Percentiles rank a stretch among this genome's conserved stretches.
phyloP scores from a whole-genome alignment of 768 basidiomycete genomes.

The Termitomyces sp. region DNA sequence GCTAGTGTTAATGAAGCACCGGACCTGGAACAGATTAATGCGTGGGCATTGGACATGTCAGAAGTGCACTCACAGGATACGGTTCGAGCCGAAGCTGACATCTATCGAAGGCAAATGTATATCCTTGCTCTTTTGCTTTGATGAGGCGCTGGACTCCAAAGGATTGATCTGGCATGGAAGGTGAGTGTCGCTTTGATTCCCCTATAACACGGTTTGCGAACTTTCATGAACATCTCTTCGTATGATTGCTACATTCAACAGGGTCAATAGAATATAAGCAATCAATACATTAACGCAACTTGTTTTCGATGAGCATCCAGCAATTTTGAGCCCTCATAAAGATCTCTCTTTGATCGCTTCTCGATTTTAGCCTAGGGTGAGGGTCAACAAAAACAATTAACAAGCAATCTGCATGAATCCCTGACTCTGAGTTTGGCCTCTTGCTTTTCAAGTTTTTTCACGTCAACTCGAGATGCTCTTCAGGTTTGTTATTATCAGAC shows the following conservation, averaged over 20 bases:
- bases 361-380: constrained; percentile 84
- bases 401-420: not conserved
- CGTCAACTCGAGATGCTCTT: constrained; percentile 88
- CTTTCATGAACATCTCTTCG: constrained; percentile 99
- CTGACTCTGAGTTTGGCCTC: constrained; percentile 90
- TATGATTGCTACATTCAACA: constrained; percentile 73
- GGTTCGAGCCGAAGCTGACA: constrained; percentile 92
- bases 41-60: not conserved
- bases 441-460: constrained; percentile 94
- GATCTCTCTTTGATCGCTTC: constrained; percentile 84
- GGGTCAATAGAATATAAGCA: constrained; percentile 3
- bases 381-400: constrained; percentile 2
- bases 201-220: constrained; percentile 19
- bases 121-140: constrained; percentile 97
- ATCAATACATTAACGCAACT: constrained; percentile 32
- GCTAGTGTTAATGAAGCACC: constrained; percentile 86
- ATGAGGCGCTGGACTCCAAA: constrained; percentile 67
- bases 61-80: constrained; percentile 63
- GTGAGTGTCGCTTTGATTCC: not conserved
- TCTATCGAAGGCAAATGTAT: constrained; percentile 94
- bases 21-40: constrained; percentile 41
- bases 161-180: constrained; percentile 72
- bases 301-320: constrained; percentile 91
- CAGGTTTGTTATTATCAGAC: constrained; percentile 11
- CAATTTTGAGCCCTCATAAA: constrained; percentile 96